phyloP scores from a whole-genome alignment of 2,329 filamentous ascomycete genomes.

The Zasmidium citrigriseum region DNA sequence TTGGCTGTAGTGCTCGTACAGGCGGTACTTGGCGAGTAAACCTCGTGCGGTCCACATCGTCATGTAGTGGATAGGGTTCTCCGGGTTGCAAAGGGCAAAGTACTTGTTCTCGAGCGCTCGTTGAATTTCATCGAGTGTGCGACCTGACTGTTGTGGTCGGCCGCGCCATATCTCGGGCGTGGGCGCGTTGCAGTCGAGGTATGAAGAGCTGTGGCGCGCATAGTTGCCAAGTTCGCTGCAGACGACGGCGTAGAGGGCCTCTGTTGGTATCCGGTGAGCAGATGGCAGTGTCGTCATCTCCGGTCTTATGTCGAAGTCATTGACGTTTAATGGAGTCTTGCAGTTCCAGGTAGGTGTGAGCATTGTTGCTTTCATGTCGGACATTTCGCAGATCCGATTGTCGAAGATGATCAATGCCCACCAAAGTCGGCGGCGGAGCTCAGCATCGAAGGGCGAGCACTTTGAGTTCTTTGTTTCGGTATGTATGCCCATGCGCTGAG shows the following conservation, averaged over 20 bases:
- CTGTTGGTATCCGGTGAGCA: constrained; percentile 36
- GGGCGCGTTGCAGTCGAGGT: constrained; percentile 52
- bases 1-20: constrained; percentile 52
- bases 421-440: constrained; percentile 25
- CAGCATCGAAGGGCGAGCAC: constrained; percentile 17
- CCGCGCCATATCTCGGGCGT: constrained; percentile 37
- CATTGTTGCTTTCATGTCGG: constrained; percentile 47
- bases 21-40: constrained; percentile 50
- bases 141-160: not conserved
- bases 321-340: constrained; percentile 43
- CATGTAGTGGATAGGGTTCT: constrained; percentile 50
- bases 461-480: constrained; percentile 11
- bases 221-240: constrained; percentile 46
- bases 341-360: constrained; percentile 49
- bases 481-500: constrained; percentile 21
- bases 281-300: constrained; percentile 39
- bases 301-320: constrained; percentile 41
- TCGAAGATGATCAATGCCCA: constrained; percentile 66
- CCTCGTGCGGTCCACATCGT: constrained; percentile 49
- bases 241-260: constrained; percentile 47
- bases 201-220: constrained; percentile 40
- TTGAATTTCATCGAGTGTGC: constrained; percentile 39
- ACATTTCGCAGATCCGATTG: constrained; percentile 66
- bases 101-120: constrained; percentile 49
- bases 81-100: constrained; percentile 42